Conservation (phyloP, 2,329 filamentous ascomycete species). For the Paecilomyces niveus region DNA sequence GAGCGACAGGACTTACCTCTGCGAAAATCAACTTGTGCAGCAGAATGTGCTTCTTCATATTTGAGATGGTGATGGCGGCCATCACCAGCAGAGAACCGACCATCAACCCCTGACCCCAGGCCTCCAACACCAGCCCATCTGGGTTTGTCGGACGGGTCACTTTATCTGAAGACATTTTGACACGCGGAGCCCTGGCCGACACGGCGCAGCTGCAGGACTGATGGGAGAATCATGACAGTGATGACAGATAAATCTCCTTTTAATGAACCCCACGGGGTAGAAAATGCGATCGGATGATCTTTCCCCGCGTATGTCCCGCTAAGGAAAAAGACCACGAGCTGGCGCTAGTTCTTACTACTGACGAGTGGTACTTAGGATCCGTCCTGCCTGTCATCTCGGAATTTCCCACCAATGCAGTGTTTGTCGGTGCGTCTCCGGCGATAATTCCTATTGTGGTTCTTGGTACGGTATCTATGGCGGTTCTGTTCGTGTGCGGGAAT, state of each 20-base stretch:
- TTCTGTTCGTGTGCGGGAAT: not conserved
- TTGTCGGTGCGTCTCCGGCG: not conserved
- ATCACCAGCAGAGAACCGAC: conserved; percentile 44
- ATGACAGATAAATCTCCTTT: not conserved
- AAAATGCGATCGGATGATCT: not conserved
- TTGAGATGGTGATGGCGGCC: conserved; percentile 42
- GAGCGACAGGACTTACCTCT: conserved; percentile 29
- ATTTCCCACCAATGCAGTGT: not conserved
- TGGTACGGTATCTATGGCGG: not conserved
- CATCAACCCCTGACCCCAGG: conserved; percentile 45
- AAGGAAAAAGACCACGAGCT: not conserved
- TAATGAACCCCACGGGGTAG: not conserved
- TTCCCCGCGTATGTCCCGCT: not conserved
- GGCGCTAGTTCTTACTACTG: not conserved
- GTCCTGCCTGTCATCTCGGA: not conserved
- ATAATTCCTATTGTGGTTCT: not conserved
- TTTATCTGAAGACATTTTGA: not conserved
- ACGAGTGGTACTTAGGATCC: not conserved
- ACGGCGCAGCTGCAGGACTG: not conserved
- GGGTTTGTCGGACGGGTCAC: conserved; percentile 13
- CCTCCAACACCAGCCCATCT: conserved; percentile 36
- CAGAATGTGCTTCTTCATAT: conserved; percentile 42
- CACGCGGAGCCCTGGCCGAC: not conserved
- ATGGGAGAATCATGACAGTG: not conserved
- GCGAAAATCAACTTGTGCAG: conserved; percentile 46